phyloP scores from a whole-genome alignment of 164 flowering plant species.

The Piper betle region DNA sequence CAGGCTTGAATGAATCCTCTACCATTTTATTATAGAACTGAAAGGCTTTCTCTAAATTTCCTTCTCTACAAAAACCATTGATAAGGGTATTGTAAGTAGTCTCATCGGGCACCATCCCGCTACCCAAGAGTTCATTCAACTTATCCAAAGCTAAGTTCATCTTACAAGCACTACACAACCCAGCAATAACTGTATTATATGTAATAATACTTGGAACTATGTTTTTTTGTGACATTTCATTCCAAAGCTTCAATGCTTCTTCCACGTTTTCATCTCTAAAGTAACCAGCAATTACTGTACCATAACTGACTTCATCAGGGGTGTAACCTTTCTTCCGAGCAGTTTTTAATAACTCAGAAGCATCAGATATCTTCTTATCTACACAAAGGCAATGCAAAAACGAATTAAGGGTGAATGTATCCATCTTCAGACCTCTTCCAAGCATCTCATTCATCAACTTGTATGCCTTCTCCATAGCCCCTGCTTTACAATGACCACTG shows the following conservation, averaged over 20 bases:
- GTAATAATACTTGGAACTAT: conserved; percentile 53
- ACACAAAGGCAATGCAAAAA: conserved; percentile 42
- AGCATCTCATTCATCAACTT: conserved; percentile 64
- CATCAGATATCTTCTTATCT: conserved; percentile 52
- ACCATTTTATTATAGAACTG: conserved; percentile 70
- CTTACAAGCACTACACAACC: conserved; percentile 53
- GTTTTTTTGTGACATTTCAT: conserved; percentile 58
- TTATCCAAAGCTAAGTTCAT: conserved; percentile 42
- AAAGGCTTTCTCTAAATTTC: conserved; percentile 65
- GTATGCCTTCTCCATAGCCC: conserved; percentile 45
- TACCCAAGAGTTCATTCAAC: conserved; percentile 58
- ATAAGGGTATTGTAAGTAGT: conserved; percentile 67
- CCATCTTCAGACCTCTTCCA: conserved; percentile 55
- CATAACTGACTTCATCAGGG: conserved; percentile 67
- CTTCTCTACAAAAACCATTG: conserved; percentile 60
- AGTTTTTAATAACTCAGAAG: conserved; percentile 29
- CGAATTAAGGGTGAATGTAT: conserved; percentile 48
- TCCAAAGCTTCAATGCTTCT: conserved; percentile 63
- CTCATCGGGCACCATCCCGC: conserved; percentile 63
- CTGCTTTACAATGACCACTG: conserved; percentile 46
- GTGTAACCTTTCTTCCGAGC: conserved; percentile 48
- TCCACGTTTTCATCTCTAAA: conserved; percentile 39
- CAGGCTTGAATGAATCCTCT: conserved; percentile 64
- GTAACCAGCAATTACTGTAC: conserved; percentile 60
- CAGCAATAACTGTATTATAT: conserved; percentile 55